Percentiles rank a stretch among this genome's conserved stretches.
Evolutionary conservation across 2,329 filamentous ascomycete genomes (phyloP).

Genomic region (Sporothrix pallida): DNA sequence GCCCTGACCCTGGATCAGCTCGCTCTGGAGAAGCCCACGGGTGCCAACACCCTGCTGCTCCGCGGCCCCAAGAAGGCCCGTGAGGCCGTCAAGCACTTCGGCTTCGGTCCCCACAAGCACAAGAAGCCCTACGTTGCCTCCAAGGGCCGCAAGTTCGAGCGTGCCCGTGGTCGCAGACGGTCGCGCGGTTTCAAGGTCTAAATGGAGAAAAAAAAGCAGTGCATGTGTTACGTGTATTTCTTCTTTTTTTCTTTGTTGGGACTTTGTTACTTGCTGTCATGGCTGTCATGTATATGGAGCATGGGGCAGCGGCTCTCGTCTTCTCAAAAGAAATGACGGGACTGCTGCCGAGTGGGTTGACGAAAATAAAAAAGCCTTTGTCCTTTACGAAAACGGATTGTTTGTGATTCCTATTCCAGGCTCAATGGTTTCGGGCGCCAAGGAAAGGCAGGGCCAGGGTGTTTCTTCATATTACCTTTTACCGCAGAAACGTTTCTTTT

Average conservation of each 20-base stretch:
- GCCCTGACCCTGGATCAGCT: slow-evolving; percentile 96
- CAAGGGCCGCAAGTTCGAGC: slow-evolving; percentile 99
- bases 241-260: slow-evolving; percentile 5
- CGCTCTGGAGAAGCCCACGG: slow-evolving; percentile 91
- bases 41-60: slow-evolving; percentile 95
- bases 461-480: slow-evolving; percentile 23
- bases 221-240: background rate
- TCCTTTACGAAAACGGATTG: slow-evolving; percentile 10
- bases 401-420: slow-evolving; percentile 29
- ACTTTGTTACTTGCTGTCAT: slow-evolving; percentile 20
- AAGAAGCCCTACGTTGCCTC: slow-evolving; percentile 98
- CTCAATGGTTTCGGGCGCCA: slow-evolving; percentile 24
- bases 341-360: background rate
- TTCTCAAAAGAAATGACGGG: slow-evolving; percentile 27
- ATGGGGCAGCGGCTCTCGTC: background rate
- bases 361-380: slow-evolving; percentile 27
- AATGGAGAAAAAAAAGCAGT: slow-evolving; percentile 47
- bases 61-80: slow-evolving; percentile 97
- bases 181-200: slow-evolving; percentile 99
- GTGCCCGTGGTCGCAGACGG: slow-evolving; percentile 96
- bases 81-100: slow-evolving; percentile 99
- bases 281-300: background rate
- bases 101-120: slow-evolving; percentile 95
- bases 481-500: slow-evolving; percentile 28
- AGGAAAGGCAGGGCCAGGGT: slow-evolving; percentile 23